These are phyloP conservation scores for Aspergillus chevalieri DNA, from an alignment of 2,329 filamentous ascomycete genomes.

Conservation along the genomic window DNA sequence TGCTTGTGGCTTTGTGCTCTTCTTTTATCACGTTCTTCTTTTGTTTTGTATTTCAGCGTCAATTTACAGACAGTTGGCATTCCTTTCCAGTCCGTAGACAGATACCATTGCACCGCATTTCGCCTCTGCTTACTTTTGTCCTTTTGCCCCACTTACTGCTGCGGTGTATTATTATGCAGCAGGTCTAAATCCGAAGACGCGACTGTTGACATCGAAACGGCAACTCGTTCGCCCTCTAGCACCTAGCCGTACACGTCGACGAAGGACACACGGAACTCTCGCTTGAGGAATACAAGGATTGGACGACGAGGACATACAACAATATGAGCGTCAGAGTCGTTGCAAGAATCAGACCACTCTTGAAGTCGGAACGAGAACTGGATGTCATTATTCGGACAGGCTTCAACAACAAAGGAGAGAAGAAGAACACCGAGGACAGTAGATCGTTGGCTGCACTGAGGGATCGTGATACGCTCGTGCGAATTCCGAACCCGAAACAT, in stretches of 20 bases:
- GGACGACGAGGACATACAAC: slow-evolving; percentile 6
- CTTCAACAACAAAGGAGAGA: slow-evolving; percentile 30
- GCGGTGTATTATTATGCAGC: neutral
- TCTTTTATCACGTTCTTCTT: neutral
- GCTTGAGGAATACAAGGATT: neutral
- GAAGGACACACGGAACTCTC: neutral
- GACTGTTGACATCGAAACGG: neutral
- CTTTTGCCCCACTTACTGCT: neutral
- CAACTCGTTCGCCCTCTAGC: neutral
- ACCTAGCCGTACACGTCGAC: neutral
- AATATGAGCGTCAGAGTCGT: slow-evolving; percentile 68
- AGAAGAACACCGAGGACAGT: slow-evolving; percentile 19
- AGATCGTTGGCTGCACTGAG: slow-evolving; percentile 31
- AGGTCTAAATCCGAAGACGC: neutral
- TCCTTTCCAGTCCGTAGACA: neutral
- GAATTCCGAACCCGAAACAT: slow-evolving; percentile 92
- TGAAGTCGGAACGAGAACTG: slow-evolving; percentile 77
- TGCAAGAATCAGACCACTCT: slow-evolving; percentile 79
- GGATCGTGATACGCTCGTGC: slow-evolving; percentile 62
- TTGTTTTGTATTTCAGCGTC: slow-evolving; percentile 1
- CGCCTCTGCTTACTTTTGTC: neutral
- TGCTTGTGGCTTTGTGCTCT: neutral
- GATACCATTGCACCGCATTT: neutral
- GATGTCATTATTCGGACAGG: slow-evolving; percentile 77
- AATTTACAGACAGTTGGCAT: neutral